Percentiles rank a stretch among this genome's conserved stretches.
Evolutionary conservation across 306 rosid genomes (phyloP).

Genomic region (Cajanus cajan): DNA sequence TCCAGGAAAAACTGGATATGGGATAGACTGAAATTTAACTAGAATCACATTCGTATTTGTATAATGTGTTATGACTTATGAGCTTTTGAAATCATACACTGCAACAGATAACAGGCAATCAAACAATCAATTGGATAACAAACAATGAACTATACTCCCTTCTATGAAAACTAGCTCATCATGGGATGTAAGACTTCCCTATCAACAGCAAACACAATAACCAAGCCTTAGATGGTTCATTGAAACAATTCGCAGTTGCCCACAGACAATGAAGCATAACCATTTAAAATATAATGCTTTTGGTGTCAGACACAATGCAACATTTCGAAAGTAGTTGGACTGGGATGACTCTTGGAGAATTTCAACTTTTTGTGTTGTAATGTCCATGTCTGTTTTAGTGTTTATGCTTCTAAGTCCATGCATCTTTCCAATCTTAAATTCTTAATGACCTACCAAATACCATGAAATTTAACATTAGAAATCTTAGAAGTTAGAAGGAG

Average conservation of each 20-base stretch:
- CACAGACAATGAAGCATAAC: conserved; percentile 1
- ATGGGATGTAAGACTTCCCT: conserved; percentile 1
- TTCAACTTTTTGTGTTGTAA: not conserved
- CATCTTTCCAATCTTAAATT: conserved; percentile 15
- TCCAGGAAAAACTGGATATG: conserved; percentile 99
- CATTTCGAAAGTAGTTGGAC: conserved; percentile 3
- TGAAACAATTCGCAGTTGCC: conserved; percentile 8
- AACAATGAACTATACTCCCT: conserved; percentile 2
- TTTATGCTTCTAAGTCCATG: conserved; percentile 2
- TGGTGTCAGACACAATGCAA: not conserved
- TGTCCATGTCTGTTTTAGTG: not conserved
- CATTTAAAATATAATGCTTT: not conserved
- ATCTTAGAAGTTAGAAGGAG: conserved; percentile 10
- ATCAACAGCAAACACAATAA: conserved; percentile 1
- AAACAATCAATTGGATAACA: not conserved
- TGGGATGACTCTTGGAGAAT: not conserved
- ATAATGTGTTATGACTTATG: conserved; percentile 22
- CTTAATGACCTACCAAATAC: not conserved
- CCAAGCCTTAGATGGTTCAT: conserved; percentile 10
- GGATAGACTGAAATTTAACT: conserved; percentile 98
- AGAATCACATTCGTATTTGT: conserved; percentile 59
- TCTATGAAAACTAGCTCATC: conserved; percentile 11
- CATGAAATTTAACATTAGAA: conserved; percentile 16
- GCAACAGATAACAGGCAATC: not conserved
- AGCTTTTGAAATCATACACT: not conserved